These are phyloP conservation scores for Phalaenopsis equestris DNA, from an alignment of 106 monocot genomes.

Conservation along the genomic window DNA sequence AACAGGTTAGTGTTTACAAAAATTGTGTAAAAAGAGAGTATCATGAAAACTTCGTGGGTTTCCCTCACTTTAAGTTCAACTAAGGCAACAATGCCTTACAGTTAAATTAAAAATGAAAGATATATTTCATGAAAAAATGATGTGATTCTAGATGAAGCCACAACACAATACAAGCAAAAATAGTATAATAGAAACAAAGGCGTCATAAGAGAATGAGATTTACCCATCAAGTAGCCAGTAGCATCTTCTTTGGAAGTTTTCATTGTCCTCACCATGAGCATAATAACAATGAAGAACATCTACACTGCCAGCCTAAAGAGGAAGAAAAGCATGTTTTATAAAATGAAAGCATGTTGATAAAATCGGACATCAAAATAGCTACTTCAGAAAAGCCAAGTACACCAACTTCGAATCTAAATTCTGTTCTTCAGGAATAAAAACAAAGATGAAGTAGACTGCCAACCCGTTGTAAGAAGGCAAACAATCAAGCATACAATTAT, in stretches of 20 bases:
- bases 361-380: not conserved
- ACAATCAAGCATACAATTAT: not conserved
- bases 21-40: not conserved
- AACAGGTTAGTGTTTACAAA: not conserved
- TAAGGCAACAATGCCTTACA: not conserved
- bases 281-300: constrained; percentile 21
- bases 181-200: not conserved
- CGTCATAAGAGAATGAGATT: not conserved
- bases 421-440: not conserved
- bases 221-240: constrained; percentile 24
- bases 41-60: not conserved
- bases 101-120: not conserved
- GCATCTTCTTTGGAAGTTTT: constrained; percentile 15
- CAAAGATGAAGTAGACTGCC: not conserved
- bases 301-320: constrained; percentile 7
- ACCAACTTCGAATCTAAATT: not conserved
- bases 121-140: not conserved
- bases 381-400: not conserved
- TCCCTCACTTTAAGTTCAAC: not conserved
- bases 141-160: not conserved
- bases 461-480: not conserved
- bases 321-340: not conserved
- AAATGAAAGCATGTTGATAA: not conserved
- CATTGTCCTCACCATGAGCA: constrained; percentile 22
- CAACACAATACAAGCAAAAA: not conserved